Conservation (phyloP, 306 rosid species). For the Carpinus fangiana region DNA sequence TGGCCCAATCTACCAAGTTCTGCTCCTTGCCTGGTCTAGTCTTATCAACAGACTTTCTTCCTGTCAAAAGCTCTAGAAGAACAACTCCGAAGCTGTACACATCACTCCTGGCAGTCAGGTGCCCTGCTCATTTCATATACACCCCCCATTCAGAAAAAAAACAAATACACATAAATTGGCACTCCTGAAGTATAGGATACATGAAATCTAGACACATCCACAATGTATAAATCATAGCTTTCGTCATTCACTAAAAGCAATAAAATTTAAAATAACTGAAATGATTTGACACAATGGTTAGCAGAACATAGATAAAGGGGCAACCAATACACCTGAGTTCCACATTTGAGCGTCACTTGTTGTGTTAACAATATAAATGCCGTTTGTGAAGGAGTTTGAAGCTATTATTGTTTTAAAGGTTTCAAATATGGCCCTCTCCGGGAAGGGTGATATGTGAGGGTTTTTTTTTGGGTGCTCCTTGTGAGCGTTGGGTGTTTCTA, state of each 20-base stretch:
- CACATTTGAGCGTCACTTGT: background rate
- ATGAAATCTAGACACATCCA: background rate
- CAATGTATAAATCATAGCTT: background rate
- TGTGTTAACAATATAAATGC: background rate
- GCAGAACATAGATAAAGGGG: background rate
- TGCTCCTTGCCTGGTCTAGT: slow-evolving; percentile 95
- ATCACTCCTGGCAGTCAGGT: slow-evolving; percentile 96
- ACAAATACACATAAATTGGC: background rate
- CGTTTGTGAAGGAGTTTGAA: background rate
- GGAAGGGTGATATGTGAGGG: too few relatives aligned
- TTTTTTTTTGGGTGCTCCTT: too few relatives aligned
- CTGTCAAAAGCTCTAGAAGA: slow-evolving; percentile 95
- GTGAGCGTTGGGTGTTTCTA: too few relatives aligned
- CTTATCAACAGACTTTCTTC: slow-evolving; percentile 92
- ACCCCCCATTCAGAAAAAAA: slow-evolving; percentile 20
- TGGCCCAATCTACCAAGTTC: slow-evolving; percentile 98
- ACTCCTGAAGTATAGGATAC: background rate
- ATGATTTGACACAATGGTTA: background rate
- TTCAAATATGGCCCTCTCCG: background rate
- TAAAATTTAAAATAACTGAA: background rate
- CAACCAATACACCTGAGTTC: background rate
- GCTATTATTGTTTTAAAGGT: background rate
- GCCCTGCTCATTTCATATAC: slow-evolving; percentile 66
- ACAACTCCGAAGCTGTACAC: slow-evolving; percentile 98
- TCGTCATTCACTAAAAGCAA: background rate